phyloP scores from a whole-genome alignment of 768 basidiomycete species.

The Bullera alba region DNA sequence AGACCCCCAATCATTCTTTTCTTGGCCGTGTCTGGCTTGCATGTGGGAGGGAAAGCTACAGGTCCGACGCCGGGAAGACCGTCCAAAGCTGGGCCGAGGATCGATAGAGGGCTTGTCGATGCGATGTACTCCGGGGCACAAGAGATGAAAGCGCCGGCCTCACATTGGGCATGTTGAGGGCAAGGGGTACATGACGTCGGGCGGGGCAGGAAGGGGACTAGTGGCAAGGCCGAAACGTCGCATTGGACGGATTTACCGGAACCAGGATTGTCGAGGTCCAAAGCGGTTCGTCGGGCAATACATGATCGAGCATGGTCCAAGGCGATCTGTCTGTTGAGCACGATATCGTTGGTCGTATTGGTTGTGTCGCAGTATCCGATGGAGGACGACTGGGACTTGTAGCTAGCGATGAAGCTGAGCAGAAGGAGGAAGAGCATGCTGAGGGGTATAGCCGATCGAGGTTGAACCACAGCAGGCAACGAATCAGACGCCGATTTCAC shows the following conservation, averaged over 20 bases:
- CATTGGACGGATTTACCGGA: conserved; percentile 22
- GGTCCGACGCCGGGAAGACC: conserved; percentile 39
- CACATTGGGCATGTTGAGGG: conserved; percentile 46
- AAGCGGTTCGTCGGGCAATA: conserved; percentile 17
- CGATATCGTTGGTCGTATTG: conserved; percentile 32
- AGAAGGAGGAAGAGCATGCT: conserved; percentile 27
- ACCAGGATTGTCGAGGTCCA: conserved; percentile 10
- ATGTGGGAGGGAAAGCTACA: conserved; percentile 41
- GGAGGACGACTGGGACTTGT: conserved; percentile 25
- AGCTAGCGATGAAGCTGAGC: conserved; percentile 23
- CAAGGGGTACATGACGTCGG: conserved; percentile 45
- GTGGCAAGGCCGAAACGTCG: conserved; percentile 38
- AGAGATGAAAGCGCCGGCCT: conserved; percentile 31
- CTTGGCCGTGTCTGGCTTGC: conserved; percentile 47
- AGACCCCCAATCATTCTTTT: conserved; percentile 41
- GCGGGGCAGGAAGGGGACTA: conserved; percentile 34
- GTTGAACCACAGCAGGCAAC: conserved; percentile 6
- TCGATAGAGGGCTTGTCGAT: conserved; percentile 16
- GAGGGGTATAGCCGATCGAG: conserved; percentile 20
- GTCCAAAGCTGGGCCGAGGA: conserved; percentile 20
- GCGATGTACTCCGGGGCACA: conserved; percentile 47
- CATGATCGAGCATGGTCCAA: conserved; percentile 26
- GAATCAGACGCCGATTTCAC: conserved; percentile 3
- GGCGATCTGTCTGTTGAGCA: conserved; percentile 19
- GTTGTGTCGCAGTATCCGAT: conserved; percentile 47